Base-by-base conservation (phyloP, 768 basidiomycete genomes). In the Xerocomellus amylosporus region DNA sequence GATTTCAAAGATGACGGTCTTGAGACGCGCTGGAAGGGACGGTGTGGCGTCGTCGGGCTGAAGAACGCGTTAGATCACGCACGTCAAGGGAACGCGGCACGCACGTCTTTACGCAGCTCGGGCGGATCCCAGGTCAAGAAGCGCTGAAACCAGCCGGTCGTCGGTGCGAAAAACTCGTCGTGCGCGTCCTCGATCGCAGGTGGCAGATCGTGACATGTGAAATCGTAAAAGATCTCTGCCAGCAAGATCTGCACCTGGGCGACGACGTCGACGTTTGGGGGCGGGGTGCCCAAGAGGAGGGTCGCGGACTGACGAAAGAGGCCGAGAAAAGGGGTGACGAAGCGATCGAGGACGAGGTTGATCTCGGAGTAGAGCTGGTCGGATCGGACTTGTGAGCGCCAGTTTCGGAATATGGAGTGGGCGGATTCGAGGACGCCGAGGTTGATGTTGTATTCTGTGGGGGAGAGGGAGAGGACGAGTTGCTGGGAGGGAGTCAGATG, bases 181-280 rank as follows among this genome's bases (percentile, higher is more conserved):
- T 94, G 84, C 26, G 84, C 76, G 64, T 98, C 97, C 68, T 99
- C 97, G 62, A 99, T 86, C 59, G 86, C 88, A 14, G 93, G 93
- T 5, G 95, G 97, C 17, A 98, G 77, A 72, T 99, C 97, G 59
- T 98, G 96, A 61, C 90, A 90, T 2, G 89, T 93, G 59, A 99
- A 83, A 71, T 98, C 97, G 64, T 94, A 88, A 75, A 88, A 98
- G 24, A 98, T 83, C 34, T 95, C 90, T 17, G 89, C 77, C 15
- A 97, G 77, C 8, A 93, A 77, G 19, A 86, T 81, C 79, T 91
- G 86, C 0, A 82, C 80, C 58, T 90, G 88, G 1, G 90, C 86
- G 31, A 93, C 63, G 20, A 81, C 67, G 1, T 76, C 73, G 61
- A 78, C 67, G 76, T 71, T 76, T 41, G 58, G 64, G 33, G 57